These are phyloP conservation scores for Teratosphaeriaceae sp. DNA, from an alignment of 2,329 filamentous ascomycete genomes.

Conservation along the genomic window DNA sequence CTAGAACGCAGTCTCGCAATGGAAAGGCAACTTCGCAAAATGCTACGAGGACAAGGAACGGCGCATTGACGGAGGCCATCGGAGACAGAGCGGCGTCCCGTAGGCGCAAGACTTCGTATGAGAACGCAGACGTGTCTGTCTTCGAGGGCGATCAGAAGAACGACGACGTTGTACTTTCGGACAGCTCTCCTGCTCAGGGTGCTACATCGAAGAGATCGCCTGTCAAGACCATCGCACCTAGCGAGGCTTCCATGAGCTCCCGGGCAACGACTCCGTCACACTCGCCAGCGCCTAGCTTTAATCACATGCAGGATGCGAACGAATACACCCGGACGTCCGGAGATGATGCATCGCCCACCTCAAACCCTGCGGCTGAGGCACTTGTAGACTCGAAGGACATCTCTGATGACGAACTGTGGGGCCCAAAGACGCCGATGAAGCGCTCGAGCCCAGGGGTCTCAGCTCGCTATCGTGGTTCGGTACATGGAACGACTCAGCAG, in stretches of 20 bases:
- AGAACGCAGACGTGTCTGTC: slow-evolving; percentile 22
- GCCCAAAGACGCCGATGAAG: slow-evolving; percentile 28
- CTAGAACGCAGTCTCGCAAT: slow-evolving; percentile 14
- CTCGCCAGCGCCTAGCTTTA: slow-evolving; percentile 12
- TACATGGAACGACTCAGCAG: slow-evolving; percentile 11
- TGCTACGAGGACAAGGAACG: background rate
- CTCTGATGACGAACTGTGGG: slow-evolving; percentile 28
- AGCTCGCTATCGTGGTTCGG: slow-evolving; percentile 11
- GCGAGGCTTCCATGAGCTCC: slow-evolving; percentile 17
- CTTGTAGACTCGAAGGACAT: slow-evolving; percentile 10
- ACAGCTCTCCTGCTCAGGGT: slow-evolving; percentile 6
- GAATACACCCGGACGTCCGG: slow-evolving; percentile 5
- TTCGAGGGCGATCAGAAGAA: no score
- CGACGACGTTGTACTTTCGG: no score
- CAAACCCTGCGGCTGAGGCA: slow-evolving; percentile 6
- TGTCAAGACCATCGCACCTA: slow-evolving; percentile 1
- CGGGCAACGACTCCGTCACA: slow-evolving; percentile 18
- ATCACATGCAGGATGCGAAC: slow-evolving; percentile 10
- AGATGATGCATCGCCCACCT: background rate
- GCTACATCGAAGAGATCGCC: background rate
- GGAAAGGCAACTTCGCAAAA: slow-evolving; percentile 3
- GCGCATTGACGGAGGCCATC: background rate
- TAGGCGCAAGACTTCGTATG: slow-evolving; percentile 23
- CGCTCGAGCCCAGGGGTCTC: slow-evolving; percentile 16
- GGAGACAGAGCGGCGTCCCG: slow-evolving; percentile 11